Percentiles rank a stretch among this genome's conserved stretches.
Conservation (phyloP, 2,329 filamentous ascomycete species). For the Colletotrichum melonis region DNA sequence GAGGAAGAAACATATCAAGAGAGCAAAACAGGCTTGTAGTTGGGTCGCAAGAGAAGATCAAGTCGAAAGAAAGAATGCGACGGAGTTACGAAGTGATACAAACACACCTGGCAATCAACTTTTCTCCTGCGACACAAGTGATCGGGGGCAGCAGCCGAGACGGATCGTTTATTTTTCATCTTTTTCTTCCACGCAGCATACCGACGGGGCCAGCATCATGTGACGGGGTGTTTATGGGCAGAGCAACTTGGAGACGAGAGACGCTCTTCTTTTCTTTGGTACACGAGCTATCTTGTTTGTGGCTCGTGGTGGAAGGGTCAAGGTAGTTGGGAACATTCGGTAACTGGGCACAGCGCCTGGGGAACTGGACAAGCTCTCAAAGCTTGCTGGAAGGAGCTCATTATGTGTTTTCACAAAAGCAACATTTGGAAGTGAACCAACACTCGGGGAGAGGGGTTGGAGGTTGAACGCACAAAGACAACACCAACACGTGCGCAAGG, state of each 20-base stretch:
- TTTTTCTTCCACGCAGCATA: constrained; percentile 7
- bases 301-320: not conserved
- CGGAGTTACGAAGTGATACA: constrained; percentile 23
- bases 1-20: constrained; percentile 31
- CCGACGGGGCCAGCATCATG: constrained; percentile 27
- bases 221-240: not conserved
- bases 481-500: not conserved
- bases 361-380: not conserved
- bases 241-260: not conserved
- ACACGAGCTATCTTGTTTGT: not conserved
- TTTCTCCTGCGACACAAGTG: constrained; percentile 18
- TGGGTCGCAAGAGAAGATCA: constrained; percentile 24
- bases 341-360: not conserved
- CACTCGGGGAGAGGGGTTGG: not conserved
- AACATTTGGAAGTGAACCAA: not conserved
- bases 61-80: constrained; percentile 28
- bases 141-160: not conserved
- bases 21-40: constrained; percentile 30
- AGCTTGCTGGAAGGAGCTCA: not conserved
- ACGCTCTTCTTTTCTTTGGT: not conserved
- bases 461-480: not conserved
- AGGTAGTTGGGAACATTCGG: not conserved
- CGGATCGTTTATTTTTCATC: not conserved
- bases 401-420: not conserved
- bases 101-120: not conserved